Evolutionary conservation across 345 rosid species (phyloP), one percentile per base, ranked within the genome.

Genomic region (Stellera chamaejasme): DNA sequence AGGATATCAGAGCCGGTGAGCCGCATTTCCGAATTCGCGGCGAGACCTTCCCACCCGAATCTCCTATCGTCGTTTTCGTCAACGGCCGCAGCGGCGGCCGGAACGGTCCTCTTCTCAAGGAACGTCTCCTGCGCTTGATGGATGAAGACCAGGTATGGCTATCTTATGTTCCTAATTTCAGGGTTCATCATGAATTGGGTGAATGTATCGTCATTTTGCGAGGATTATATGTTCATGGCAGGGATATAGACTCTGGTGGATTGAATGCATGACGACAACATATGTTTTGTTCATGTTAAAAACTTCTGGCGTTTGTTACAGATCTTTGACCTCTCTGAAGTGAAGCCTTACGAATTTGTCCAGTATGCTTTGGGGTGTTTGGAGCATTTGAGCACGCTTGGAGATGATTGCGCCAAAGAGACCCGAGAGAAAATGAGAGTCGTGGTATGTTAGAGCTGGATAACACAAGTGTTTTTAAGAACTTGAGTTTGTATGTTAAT

Each of bases 31-130:
- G 8, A 13, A 10, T 51, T 9, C 58, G 58, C 36, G 15, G 56
- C 9, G 57, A 44, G 10, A 23, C 6, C 14, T 13, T 19, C 32
- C 64, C 75, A 1, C 92, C 95, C 9, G 92, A 87, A 26, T 71
- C 82, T 2, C 99, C 99, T 15, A 23, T 94, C 61, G 79, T 87
- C 6, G 92, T 94, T 13, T 90, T 94, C 32, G 76, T 94, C 56
- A 94, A 90, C 54, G 72, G 90, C 27, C 75, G 66, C 32, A 87
- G 99, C 64, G 99, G 97, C 16, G 97, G 97, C 28, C 82, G 97
- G 11, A 76, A 82, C 32, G 97, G 97, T 3, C 84, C 85, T 0
- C 69, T 79, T 41, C 87, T 94, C 27, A 85, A 79, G 62, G 76
- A 69, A 43, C 79, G 93, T 16, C 86, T 94, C 7, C 82, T 77